Base-by-base conservation (phyloP, 768 basidiomycete genomes). In the Podaxis sp. region DNA sequence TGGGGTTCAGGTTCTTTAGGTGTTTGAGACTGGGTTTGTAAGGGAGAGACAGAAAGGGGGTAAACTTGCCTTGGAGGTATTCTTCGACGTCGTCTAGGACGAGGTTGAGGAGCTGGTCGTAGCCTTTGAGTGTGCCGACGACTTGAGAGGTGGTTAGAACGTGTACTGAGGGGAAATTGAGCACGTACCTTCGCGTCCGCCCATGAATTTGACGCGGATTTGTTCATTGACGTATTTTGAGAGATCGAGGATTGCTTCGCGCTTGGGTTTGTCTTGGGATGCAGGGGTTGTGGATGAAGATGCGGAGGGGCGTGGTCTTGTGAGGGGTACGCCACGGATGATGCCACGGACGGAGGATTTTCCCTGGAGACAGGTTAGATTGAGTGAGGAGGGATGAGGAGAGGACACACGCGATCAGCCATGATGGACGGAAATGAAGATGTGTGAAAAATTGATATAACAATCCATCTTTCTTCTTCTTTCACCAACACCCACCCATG, bases 171-270 rank as follows among this genome's bases (percentile, higher is more conserved):
- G 22, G 28, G 36, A 37, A 15, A 20, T 56, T 28, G 24, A n/a
- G 40, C 11, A 56, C n/a, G 41, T 64, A 93, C 96, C 95, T 85
- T 99, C 95, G 44, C 97, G 80, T 41, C 96, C 96, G 49, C 97
- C 97, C n/a, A 94, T 94, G 72, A 99, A 99, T 76, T 97, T 98
- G 71, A 99, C 95, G 60, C 94, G 80, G 72, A 99, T 93, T 65
- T 87, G 84, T 75, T 95, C 88, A 74, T 96, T 92, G 57, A 91
- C 90, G 69, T 97, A 99, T 75, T 96, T 96, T 54, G 91, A 87
- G 36, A 99, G 87, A 74, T 98, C 95, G 36, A 99, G 86, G 75
- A 99, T 98, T 30, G 94, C 93, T 75, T 99, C 96, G 48, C 93
- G 85, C 74, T 91, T 92, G 49, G 91, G 92, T 72, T 91, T 93